Conservation (phyloP, 371 early-diverging fungal genomes). For the Entomophthora muscae region DNA sequence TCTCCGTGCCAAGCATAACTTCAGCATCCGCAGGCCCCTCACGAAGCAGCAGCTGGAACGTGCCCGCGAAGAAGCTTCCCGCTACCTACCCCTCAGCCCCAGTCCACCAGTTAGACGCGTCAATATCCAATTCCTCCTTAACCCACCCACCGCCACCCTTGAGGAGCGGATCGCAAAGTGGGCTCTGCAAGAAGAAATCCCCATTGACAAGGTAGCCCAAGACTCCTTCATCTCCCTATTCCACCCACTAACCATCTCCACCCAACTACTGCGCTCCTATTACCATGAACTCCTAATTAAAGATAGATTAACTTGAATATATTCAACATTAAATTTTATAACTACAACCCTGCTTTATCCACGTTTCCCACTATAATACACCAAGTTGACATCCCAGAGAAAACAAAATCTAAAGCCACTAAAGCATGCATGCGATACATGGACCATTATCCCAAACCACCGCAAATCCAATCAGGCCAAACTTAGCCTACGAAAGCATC, state of each 20-base stretch:
- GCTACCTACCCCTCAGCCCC: not conserved
- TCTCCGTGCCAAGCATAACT: not conserved
- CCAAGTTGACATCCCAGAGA: no score
- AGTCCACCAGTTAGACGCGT: not conserved
- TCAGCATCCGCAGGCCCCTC: not conserved
- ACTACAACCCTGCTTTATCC: no score
- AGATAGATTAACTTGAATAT: no score
- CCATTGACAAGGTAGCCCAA: not conserved
- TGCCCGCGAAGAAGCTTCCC: not conserved
- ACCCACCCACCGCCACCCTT: not conserved
- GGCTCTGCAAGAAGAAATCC: not conserved
- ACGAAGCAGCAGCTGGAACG: not conserved
- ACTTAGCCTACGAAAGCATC: no score
- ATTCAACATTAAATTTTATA: no score
- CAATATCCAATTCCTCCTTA: not conserved
- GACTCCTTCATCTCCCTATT: not conserved
- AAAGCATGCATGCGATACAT: no score
- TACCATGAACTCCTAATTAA: not conserved
- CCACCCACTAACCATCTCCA: not conserved
- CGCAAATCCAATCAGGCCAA: no score
- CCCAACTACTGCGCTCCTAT: not conserved
- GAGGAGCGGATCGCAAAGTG: not conserved
- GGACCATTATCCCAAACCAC: no score
- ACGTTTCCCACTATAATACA: no score
- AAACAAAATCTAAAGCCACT: no score